Conservation (phyloP, 2,329 filamentous ascomycete species). For the Nannizziopsis arthrosporioides region DNA sequence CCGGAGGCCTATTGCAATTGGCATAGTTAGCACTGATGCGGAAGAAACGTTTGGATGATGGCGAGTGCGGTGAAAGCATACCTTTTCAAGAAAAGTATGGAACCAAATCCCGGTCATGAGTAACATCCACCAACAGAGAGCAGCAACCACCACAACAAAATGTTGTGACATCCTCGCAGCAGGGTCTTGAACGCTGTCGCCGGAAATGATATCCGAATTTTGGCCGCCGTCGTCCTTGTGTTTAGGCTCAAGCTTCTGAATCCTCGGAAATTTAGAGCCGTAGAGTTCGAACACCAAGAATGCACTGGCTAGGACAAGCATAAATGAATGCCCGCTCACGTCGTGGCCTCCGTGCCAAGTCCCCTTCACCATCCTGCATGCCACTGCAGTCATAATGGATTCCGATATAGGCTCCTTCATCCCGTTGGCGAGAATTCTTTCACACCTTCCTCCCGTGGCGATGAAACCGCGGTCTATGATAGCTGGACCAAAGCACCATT, state of each 20-base stretch:
- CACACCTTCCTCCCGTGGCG: slow-evolving; percentile 78
- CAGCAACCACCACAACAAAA: slow-evolving; percentile 48
- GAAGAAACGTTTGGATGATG: not conserved
- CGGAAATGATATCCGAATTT: slow-evolving; percentile 18
- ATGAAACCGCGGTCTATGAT: slow-evolving; percentile 82
- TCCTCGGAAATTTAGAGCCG: slow-evolving; percentile 55
- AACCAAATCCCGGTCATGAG: slow-evolving; percentile 98
- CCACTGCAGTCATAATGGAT: slow-evolving; percentile 54
- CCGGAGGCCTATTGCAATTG: slow-evolving; percentile 36
- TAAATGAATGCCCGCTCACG: slow-evolving; percentile 87
- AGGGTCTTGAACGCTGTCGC: slow-evolving; percentile 36
- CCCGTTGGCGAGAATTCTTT: slow-evolving; percentile 43
- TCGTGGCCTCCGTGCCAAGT: slow-evolving; percentile 90
- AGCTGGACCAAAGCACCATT: slow-evolving; percentile 91
- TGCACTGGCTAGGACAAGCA: slow-evolving; percentile 72
- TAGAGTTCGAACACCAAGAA: slow-evolving; percentile 74
- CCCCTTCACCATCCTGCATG: slow-evolving; percentile 73
- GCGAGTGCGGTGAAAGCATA: slow-evolving; percentile 31
- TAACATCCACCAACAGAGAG: slow-evolving; percentile 82
- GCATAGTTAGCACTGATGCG: slow-evolving; percentile 10
- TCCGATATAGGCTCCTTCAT: slow-evolving; percentile 22
- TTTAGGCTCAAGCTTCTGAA: slow-evolving; percentile 38
- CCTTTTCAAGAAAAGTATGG: slow-evolving; percentile 98
- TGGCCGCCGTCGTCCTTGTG: slow-evolving; percentile 28
- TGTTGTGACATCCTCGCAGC: slow-evolving; percentile 45